Evolutionary conservation across 2,329 filamentous ascomycete genomes (phyloP), one percentile per base, ranked within the genome.

Genomic region (Talaromyces amestolkiae): DNA sequence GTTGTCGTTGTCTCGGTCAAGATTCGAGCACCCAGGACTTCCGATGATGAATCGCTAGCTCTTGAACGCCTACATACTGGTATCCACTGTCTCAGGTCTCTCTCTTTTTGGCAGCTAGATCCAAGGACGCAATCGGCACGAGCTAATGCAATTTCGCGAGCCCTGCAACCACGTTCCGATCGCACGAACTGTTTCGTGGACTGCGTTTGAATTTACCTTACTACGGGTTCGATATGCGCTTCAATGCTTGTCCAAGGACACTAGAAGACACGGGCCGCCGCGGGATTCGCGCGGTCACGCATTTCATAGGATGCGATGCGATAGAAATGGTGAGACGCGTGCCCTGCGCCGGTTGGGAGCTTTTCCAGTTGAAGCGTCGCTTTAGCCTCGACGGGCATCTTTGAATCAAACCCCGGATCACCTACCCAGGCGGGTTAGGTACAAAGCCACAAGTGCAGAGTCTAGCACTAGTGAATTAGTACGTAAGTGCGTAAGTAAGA

Each of bases 391-490:
- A 33, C 31, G 24, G 5, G 27, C 27, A 4, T 53, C 53, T 19
- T 54, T 35, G n/a, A 13, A 54, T 27, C 19, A n/a, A 22, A 35
- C 53, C 33, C 33, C 53, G 53, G 53, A 37, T 56, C 33, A 56
- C 53, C 53, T 56, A 56, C 53, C 53, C 19, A 56, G 53, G n/a
- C 39, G 33, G 33, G 53, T 56, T 56, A 56, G 53, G n/a, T 15
- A 37, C 11, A 56, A 56, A 56, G 51, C 53, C 33, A 56, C n/a
- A 22, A 22, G 19, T 56, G 33, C 53, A 15, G 11, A 33, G 31
- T 56, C 31, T 22, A 37, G 13, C 4, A 56, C 51, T 37, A 19
- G 10, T 35, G 10, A 51, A 11, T 31, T 31, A 1, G 24, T 27
- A 27, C 35, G 35, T 13, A 31, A 31, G 27, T 31, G 6, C 27